A percentile compares a stretch with the other conserved stretches of the same genome.
phyloP scores from a whole-genome alignment of 2,329 filamentous ascomycete genomes.

The Claviceps sorghi region DNA sequence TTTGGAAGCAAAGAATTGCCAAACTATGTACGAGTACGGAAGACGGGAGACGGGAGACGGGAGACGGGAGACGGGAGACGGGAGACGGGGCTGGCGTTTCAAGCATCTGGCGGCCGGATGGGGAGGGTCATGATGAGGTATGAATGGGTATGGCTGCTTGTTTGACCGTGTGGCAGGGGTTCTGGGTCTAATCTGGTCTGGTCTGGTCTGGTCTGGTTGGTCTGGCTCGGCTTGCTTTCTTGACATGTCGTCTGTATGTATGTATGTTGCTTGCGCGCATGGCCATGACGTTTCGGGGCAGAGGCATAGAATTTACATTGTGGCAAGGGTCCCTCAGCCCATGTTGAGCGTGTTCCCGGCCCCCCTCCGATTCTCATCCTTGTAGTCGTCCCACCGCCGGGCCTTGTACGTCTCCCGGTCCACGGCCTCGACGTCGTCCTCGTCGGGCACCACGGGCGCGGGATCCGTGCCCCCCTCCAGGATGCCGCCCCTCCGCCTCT shows the following conservation, averaged over 20 bases:
- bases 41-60: too few species aligned
- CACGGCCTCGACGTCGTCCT: conserved; percentile 77
- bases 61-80: too few species aligned
- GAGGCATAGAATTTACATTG: background rate
- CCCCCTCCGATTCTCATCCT: conserved; percentile 74
- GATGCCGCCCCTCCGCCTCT: conserved; percentile 68
- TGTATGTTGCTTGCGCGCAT: too few species aligned
- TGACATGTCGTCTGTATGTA: too few species aligned
- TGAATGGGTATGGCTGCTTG: too few species aligned
- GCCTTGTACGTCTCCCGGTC: conserved; percentile 90
- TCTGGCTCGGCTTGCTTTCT: background rate
- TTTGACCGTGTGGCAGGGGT: background rate
- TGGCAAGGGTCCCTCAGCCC: too few species aligned
- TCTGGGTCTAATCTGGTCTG: background rate
- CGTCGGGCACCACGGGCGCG: conserved; percentile 58
- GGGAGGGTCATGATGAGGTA: too few species aligned
- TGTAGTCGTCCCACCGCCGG: conserved; percentile 87
- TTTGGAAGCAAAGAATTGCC: background rate
- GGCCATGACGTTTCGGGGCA: too few species aligned
- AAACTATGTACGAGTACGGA: background rate
- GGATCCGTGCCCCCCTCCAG: conserved; percentile 80
- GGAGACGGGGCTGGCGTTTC: conserved; percentile 30
- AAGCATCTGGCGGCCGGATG: too few species aligned
- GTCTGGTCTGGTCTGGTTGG: background rate
- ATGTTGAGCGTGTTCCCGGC: conserved; percentile 73